Evolutionary conservation across 2,329 filamentous ascomycete species (phyloP), one percentile per base, ranked within the genome.

Genomic region (Akanthomyces dipterigenus): DNA sequence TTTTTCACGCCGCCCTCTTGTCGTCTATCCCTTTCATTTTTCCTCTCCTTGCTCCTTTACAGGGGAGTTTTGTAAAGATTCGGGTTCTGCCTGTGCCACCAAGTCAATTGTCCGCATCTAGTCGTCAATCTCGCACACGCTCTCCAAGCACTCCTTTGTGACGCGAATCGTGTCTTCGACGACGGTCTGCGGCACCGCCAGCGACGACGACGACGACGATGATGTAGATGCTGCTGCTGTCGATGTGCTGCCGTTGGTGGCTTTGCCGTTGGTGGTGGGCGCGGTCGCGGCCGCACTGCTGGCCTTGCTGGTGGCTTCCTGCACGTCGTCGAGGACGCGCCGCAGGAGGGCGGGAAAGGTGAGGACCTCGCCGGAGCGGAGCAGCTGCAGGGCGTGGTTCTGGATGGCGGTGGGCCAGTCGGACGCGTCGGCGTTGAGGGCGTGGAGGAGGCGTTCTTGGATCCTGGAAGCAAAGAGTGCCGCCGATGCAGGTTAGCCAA

Each of bases 381-480:
- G 80, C 65, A 88, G 81, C 22, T 78, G 66, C 38, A 87, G 79
- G 43, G 85, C 85, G 72, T 87, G 84, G 60, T 75, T 72, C 67
- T 87, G 83, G 64, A 88, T 76, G 54, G 75, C 68, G 12, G 85
- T 85, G 2, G 85, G 84, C 85, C 85, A 88, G 77, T 88, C 85
- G 65, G 80, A 75, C 5, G 76, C 71, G 73, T 86, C 77, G 54
- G 84, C 76, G 71, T 88, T 77, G 57, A 88, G 82, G 63, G 81
- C 72, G 74, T 88, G 84, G 46, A 87, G 81, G 69, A 88, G 80
- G 48, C 80, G 75, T 62, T 88, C 84, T 77, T 88, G 84, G 67
- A 88, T 88, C 66, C 85, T 87, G 69, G 14, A 16, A 14, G 26
- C 11, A 28, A 5, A 22, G 12, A 18, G 8, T 16, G 20, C 8